Percentiles rank a stretch among this genome's conserved stretches.
phyloP scores from a whole-genome alignment of 805 yeast genomes.

The Geotrichum ghanense region DNA sequence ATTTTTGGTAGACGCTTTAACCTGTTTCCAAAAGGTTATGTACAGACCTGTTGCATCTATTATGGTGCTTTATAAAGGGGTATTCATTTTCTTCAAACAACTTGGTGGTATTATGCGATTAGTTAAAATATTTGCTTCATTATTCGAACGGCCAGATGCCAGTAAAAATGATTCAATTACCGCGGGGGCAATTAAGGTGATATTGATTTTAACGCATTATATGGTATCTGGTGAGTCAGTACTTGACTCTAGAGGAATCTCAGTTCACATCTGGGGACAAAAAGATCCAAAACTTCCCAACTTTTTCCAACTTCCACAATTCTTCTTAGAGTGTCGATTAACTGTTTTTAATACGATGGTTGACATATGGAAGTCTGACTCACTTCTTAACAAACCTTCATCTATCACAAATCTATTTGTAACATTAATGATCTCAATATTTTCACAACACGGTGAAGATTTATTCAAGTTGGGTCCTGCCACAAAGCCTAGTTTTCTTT shows the following conservation, averaged over 20 bases:
- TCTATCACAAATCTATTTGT: constrained; percentile 11
- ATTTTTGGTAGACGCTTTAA: background rate
- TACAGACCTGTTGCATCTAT: background rate
- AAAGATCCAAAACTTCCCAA: constrained; percentile 14
- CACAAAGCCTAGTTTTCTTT: constrained; percentile 13
- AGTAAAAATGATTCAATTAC: constrained; percentile 5
- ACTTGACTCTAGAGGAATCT: constrained; percentile 17
- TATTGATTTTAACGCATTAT: constrained; percentile 17
- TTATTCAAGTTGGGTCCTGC: constrained; percentile 5
- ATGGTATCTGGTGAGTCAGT: constrained; percentile 18
- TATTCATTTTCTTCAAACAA: constrained; percentile 21
- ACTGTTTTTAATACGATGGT: constrained; percentile 13
- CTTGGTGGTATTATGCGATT: constrained; percentile 19
- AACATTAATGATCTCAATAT: constrained; percentile 12
- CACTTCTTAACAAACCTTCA: constrained; percentile 7
- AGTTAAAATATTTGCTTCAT: constrained; percentile 16
- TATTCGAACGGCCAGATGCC: constrained; percentile 3
- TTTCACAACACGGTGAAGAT: constrained; percentile 12
- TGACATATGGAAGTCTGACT: constrained; percentile 12
- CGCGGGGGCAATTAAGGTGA: constrained; percentile 6
- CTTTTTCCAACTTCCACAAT: constrained; percentile 20
- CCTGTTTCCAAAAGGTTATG: background rate
- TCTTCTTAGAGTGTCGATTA: constrained; percentile 22
- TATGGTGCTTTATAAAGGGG: constrained; percentile 5
- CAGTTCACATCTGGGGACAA: constrained; percentile 15